A percentile compares a stretch with the other conserved stretches of the same genome.
These are phyloP conservation scores for Beauveria medogensis DNA, from an alignment of 2,329 filamentous ascomycete species.

Conservation along the genomic window DNA sequence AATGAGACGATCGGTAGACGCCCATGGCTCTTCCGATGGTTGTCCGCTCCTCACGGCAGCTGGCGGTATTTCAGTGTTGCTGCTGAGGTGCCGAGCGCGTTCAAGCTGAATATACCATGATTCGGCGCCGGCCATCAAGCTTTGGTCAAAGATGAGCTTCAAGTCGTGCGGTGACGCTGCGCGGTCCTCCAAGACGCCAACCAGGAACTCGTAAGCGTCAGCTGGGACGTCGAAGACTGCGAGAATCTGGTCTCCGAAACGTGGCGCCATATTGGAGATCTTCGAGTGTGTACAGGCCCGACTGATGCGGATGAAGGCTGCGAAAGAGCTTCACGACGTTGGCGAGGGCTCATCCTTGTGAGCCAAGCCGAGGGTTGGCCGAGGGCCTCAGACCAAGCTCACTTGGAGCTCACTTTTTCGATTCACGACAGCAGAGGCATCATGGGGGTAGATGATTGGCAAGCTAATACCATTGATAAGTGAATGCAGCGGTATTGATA, in stretches of 20 bases:
- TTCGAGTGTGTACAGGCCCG: not conserved
- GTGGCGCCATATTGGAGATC: not conserved
- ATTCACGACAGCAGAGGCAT: not conserved
- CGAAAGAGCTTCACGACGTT: not conserved
- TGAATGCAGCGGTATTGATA: not conserved
- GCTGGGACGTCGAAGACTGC: conserved; percentile 26
- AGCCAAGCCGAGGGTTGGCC: not conserved
- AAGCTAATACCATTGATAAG: not conserved
- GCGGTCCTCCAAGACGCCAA: conserved; percentile 21
- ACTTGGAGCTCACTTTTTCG: conserved; percentile 6
- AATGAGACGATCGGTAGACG: conserved; percentile 18
- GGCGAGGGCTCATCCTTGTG: not conserved
- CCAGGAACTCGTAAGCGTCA: conserved; percentile 24
- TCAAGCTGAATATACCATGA: conserved; percentile 3
- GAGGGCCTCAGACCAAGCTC: not conserved
- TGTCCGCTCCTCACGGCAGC: not conserved
- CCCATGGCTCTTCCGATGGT: not conserved
- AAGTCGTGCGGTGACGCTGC: conserved; percentile 20
- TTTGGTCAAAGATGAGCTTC: conserved; percentile 21
- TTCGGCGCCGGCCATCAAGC: conserved; percentile 25
- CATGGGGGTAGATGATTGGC: not conserved
- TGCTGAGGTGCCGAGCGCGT: not conserved
- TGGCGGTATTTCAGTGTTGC: too few species aligned
- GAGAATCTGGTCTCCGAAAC: conserved; percentile 21
- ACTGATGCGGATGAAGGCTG: not conserved